A percentile compares a stretch with the other conserved stretches of the same genome.
Conservation (phyloP, 2,329 filamentous ascomycete genomes). For the Fusarium tanahbumbuense region DNA sequence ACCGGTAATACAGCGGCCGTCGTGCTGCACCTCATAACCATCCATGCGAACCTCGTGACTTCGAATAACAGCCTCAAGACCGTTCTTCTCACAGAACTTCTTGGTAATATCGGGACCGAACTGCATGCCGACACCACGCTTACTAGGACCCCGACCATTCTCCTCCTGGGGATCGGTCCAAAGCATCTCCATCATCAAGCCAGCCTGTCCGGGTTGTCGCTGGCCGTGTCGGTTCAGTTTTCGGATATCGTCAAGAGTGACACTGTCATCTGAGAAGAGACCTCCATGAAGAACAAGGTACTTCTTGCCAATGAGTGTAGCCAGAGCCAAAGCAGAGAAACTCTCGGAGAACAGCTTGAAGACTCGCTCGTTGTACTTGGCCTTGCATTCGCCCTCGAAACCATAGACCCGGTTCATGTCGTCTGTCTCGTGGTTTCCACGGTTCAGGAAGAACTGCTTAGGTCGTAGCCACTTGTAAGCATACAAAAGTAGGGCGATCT, state of each 20-base stretch:
- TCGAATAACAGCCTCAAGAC: slow-evolving; percentile 92
- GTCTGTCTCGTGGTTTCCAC: slow-evolving; percentile 98
- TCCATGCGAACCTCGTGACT: slow-evolving; percentile 99
- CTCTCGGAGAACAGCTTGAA: slow-evolving; percentile 99
- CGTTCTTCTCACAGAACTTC: slow-evolving; percentile 95
- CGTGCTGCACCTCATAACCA: slow-evolving; percentile 98
- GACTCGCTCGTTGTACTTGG: slow-evolving; percentile 93
- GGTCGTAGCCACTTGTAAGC: slow-evolving; percentile 97
- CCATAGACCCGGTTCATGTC: slow-evolving; percentile 99
- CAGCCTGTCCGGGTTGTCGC: slow-evolving; percentile 90
- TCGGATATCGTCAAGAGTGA: slow-evolving; percentile 91
- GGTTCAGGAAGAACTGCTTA: slow-evolving; percentile 90
- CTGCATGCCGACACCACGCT: slow-evolving; percentile 94
- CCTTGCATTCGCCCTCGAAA: slow-evolving; percentile 97
- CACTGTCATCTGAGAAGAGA: slow-evolving; percentile 93
- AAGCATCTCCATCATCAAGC: slow-evolving; percentile 99
- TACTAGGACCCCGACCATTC: slow-evolving; percentile 90
- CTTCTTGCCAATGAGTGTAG: slow-evolving; percentile 90
- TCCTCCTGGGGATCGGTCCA: slow-evolving; percentile 96
- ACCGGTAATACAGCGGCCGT: slow-evolving; percentile 94
- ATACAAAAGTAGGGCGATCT: slow-evolving; percentile 92
- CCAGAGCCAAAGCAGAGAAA: slow-evolving; percentile 92
- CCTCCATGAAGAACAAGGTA: slow-evolving; percentile 95
- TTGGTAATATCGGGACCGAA: slow-evolving; percentile 98
- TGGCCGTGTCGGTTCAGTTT: slow-evolving; percentile 92